phyloP scores from a whole-genome alignment of 768 basidiomycete genomes.

The Hydnum rufescens region DNA sequence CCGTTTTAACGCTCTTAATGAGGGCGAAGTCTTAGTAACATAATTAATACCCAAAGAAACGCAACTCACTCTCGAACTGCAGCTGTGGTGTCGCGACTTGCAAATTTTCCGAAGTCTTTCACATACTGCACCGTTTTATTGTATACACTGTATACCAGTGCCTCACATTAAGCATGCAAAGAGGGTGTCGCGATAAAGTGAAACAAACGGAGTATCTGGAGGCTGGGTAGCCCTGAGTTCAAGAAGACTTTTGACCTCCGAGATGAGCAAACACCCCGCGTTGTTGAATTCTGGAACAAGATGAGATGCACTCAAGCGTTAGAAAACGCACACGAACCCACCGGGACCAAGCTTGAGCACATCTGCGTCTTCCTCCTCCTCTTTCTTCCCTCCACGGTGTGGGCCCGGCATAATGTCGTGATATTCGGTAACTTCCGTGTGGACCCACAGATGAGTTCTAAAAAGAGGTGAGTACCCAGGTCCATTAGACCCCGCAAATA shows the following conservation, averaged over 20 bases:
- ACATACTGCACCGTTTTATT: constrained; percentile 88
- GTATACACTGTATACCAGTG: constrained; percentile 40
- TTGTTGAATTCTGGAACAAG: constrained; percentile 60
- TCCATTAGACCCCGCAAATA: background rate
- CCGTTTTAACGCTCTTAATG: constrained; percentile 46
- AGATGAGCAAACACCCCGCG: constrained; percentile 75
- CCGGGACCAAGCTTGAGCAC: constrained; percentile 66
- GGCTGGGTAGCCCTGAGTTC: constrained; percentile 54
- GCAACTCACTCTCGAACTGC: constrained; percentile 69
- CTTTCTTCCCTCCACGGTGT: constrained; percentile 6
- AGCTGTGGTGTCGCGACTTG: constrained; percentile 61
- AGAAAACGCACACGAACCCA: constrained; percentile 13
- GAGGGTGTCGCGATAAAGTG: background rate
- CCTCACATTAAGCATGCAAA: background rate
- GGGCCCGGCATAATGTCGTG: background rate
- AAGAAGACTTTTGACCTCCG: constrained; percentile 78
- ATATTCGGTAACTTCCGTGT: background rate
- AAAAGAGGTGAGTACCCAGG: background rate
- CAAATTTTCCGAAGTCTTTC: constrained; percentile 79
- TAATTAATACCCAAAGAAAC: background rate
- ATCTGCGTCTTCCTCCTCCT: constrained; percentile 72
- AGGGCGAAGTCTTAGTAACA: background rate
- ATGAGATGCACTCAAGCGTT: background rate
- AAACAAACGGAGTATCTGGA: constrained; percentile 62
- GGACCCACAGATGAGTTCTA: background rate